Percentiles rank a stretch among this genome's conserved stretches.
Evolutionary conservation across 768 basidiomycete genomes (phyloP).

Genomic region (Kwoniella dejecticola): DNA sequence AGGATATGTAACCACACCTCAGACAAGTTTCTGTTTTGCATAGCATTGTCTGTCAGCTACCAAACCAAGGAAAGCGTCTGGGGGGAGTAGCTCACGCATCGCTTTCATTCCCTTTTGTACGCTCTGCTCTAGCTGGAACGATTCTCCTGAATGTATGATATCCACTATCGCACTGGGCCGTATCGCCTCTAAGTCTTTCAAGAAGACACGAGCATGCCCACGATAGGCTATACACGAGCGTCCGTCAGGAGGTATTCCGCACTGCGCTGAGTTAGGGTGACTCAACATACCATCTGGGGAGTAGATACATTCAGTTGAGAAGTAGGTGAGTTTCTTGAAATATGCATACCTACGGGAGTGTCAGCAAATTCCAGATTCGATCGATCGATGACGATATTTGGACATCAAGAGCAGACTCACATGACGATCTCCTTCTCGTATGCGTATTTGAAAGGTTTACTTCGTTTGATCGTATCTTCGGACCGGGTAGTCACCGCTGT

Average conservation of each 20-base stretch:
- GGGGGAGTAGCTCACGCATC: slow-evolving; percentile 71
- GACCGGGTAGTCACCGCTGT: slow-evolving; percentile 93
- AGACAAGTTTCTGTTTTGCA: slow-evolving; percentile 74
- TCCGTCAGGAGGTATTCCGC: not conserved
- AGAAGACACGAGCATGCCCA: slow-evolving; percentile 88
- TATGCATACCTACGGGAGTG: slow-evolving; percentile 80
- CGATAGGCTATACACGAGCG: slow-evolving; percentile 68
- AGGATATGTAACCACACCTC: slow-evolving; percentile 93
- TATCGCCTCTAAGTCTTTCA: slow-evolving; percentile 93
- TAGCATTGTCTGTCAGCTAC: slow-evolving; percentile 1
- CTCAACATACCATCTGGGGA: slow-evolving; percentile 69
- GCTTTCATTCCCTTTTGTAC: slow-evolving; percentile 79
- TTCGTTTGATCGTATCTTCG: slow-evolving; percentile 92
- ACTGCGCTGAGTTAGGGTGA: not conserved
- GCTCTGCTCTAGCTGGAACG: slow-evolving; percentile 80
- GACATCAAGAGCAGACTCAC: slow-evolving; percentile 63
- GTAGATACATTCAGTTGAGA: slow-evolving; percentile 98
- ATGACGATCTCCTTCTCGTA: slow-evolving; percentile 99
- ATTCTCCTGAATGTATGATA: slow-evolving; percentile 94
- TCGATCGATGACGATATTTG: not conserved
- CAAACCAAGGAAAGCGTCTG: no score
- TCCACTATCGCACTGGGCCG: slow-evolving; percentile 95
- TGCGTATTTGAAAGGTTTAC: slow-evolving; percentile 99
- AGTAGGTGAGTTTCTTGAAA: slow-evolving; percentile 98
- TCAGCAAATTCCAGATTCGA: slow-evolving; percentile 10